Evolutionary conservation across 306 rosid genomes (phyloP).

Genomic region (Rubus idaeus): DNA sequence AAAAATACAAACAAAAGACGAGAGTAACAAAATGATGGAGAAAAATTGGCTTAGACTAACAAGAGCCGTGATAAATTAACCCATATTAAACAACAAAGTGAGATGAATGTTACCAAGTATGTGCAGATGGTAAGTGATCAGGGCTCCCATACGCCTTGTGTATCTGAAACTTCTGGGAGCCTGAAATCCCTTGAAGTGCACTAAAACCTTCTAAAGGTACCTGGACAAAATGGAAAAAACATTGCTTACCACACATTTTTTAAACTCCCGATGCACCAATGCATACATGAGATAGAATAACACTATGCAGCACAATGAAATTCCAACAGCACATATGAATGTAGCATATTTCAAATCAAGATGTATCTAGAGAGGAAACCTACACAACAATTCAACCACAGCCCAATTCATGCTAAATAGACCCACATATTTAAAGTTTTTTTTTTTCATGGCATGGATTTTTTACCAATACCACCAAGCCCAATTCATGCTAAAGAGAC

Average conservation of each 20-base stretch:
- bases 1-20: background rate
- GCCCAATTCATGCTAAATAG: too few relatives aligned
- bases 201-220: slow-evolving; percentile 99
- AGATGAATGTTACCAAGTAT: slow-evolving; percentile 68
- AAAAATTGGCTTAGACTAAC: background rate
- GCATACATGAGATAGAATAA: background rate
- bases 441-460: background rate
- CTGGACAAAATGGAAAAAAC: slow-evolving; percentile 43
- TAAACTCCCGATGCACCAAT: background rate
- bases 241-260: background rate
- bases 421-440: background rate
- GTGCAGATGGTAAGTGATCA: slow-evolving; percentile 98
- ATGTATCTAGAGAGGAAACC: background rate
- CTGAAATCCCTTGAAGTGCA: slow-evolving; percentile 98
- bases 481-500: background rate
- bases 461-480: too few relatives aligned
- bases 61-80: background rate
- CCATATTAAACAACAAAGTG: background rate
- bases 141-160: slow-evolving; percentile 98
- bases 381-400: background rate
- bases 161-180: slow-evolving; percentile 97
- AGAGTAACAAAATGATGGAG: background rate
- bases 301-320: background rate
- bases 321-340: background rate
- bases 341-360: background rate